Percentiles rank a stretch among this genome's conserved stretches.
phyloP scores from a whole-genome alignment of 208 protist genomes.

The Strigomonas culicis region DNA sequence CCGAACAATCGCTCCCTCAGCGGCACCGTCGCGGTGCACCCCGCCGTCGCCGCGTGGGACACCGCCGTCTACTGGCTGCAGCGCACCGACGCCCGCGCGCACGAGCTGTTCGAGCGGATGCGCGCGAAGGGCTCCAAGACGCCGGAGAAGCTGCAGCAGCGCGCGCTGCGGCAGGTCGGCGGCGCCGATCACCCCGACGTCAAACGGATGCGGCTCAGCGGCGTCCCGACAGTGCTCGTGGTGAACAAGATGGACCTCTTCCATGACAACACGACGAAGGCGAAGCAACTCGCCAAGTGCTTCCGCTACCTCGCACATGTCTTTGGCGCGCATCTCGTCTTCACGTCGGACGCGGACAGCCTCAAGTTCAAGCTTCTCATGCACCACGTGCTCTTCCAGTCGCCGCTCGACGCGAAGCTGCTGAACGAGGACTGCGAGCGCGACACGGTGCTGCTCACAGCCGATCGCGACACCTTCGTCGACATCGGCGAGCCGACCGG shows the following conservation, averaged over 20 bases:
- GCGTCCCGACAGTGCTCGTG: constrained; percentile 82
- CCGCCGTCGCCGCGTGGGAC: constrained; percentile 56
- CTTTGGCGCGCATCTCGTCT: constrained; percentile 75
- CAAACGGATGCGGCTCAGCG: constrained; percentile 50
- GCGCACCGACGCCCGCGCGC: constrained; percentile 62
- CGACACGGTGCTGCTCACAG: constrained; percentile 57
- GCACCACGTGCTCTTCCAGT: constrained; percentile 73
- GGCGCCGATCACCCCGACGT: constrained; percentile 73
- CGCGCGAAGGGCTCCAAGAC: constrained; percentile 66
- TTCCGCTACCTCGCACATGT: constrained; percentile 83
- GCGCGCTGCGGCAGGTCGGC: constrained; percentile 60
- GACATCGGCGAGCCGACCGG: constrained; percentile 73
- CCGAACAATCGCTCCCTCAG: neutral
- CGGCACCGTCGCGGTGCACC: constrained; percentile 9
- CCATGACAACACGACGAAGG: constrained; percentile 35
- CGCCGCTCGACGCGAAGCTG: constrained; percentile 63
- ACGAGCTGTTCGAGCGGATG: constrained; percentile 74
- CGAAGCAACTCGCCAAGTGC: constrained; percentile 59
- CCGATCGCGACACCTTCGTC: constrained; percentile 75
- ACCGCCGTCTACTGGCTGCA: constrained; percentile 71
- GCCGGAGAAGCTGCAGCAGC: constrained; percentile 68
- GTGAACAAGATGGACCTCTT: constrained; percentile 85
- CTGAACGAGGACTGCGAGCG: constrained; percentile 69
- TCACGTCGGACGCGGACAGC: constrained; percentile 21
- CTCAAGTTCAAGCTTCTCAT: constrained; percentile 45